A percentile compares a stretch with the other conserved stretches of the same genome.
These are phyloP conservation scores for Wickerhamiella shivajii DNA, from an alignment of 805 yeast genomes.

Conservation along the genomic window DNA sequence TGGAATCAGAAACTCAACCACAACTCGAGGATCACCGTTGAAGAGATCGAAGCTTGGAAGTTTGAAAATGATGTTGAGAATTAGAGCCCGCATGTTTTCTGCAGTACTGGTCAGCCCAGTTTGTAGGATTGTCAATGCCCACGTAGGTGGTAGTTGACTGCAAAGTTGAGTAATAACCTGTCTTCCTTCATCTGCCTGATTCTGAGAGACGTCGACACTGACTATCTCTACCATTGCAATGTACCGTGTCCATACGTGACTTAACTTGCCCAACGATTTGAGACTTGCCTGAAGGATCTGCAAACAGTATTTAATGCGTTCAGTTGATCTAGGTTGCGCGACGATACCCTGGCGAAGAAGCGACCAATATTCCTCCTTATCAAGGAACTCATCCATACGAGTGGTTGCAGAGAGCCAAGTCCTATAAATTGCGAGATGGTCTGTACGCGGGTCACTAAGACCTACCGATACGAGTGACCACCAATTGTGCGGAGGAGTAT, in stretches of 20 bases:
- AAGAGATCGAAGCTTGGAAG: slow-evolving; percentile 37
- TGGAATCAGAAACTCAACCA: slow-evolving; percentile 37
- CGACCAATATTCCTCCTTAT: slow-evolving; percentile 35
- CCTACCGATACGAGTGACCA: too few relatives aligned
- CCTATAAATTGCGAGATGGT: too few relatives aligned
- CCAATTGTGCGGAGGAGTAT: too few relatives aligned
- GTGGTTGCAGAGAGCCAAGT: too few relatives aligned
- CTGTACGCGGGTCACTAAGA: too few relatives aligned
- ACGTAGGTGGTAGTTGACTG: slow-evolving; percentile 43
- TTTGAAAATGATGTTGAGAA: slow-evolving; percentile 40
- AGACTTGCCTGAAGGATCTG: slow-evolving; percentile 52
- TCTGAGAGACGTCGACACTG: slow-evolving; percentile 72
- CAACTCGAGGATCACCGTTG: slow-evolving; percentile 29
- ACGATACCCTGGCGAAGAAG: slow-evolving; percentile 41
- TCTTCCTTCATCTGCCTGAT: slow-evolving; percentile 69
- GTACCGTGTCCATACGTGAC: slow-evolving; percentile 49
- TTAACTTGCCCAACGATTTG: slow-evolving; percentile 21
- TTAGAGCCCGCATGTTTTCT: slow-evolving; percentile 60
- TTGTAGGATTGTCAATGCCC: slow-evolving; percentile 61
- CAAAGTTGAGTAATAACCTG: slow-evolving; percentile 45
- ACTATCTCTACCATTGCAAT: slow-evolving; percentile 64
- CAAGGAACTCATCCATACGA: neutral
- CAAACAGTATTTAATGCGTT: slow-evolving; percentile 51
- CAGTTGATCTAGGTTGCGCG: slow-evolving; percentile 35
- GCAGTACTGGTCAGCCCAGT: slow-evolving; percentile 64